Evolutionary conservation across 2,329 filamentous ascomycete genomes (phyloP).

Genomic region (Knoxdaviesia capensis): DNA sequence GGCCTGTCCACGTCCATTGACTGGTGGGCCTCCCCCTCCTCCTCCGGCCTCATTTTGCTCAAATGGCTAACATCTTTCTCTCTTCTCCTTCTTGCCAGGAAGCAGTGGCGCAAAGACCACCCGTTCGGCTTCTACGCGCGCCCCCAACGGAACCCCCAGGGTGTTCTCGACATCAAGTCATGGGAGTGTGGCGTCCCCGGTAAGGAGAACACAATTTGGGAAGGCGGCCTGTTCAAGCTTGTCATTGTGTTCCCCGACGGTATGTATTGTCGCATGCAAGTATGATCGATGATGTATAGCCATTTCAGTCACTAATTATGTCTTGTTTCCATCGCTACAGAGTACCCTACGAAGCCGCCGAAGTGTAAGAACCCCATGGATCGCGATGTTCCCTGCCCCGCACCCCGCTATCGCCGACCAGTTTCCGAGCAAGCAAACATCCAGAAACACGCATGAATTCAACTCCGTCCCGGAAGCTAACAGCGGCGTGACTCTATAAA

Average conservation of each 20-base stretch:
- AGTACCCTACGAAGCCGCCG: conserved; percentile 95
- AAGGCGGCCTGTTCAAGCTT: conserved; percentile 91
- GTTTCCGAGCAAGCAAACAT: too few species aligned
- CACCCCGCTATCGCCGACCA: too few species aligned
- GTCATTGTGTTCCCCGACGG: conserved; percentile 86
- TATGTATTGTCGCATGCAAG: conserved; percentile 20
- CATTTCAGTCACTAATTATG: background rate
- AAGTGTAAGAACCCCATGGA: conserved; percentile 51
- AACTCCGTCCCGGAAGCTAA: background rate
- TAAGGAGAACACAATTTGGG: conserved; percentile 94
- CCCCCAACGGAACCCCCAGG: conserved; percentile 58
- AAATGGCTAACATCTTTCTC: background rate
- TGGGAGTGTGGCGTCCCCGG: conserved; percentile 97
- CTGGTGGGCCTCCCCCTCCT: conserved; percentile 4
- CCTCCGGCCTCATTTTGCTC: background rate
- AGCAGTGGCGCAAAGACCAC: conserved; percentile 92
- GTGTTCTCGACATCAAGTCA: conserved; percentile 74
- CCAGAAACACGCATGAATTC: too few species aligned
- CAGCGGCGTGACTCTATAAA: background rate
- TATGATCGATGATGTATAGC: background rate
- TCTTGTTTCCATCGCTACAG: conserved; percentile 22
- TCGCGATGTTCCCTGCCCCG: too few species aligned
- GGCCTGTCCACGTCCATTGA: background rate
- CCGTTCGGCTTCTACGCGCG: conserved; percentile 96
- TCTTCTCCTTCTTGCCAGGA: conserved; percentile 30